phyloP scores from a whole-genome alignment of 306 rosid genomes.

The Acacia acuminata region DNA sequence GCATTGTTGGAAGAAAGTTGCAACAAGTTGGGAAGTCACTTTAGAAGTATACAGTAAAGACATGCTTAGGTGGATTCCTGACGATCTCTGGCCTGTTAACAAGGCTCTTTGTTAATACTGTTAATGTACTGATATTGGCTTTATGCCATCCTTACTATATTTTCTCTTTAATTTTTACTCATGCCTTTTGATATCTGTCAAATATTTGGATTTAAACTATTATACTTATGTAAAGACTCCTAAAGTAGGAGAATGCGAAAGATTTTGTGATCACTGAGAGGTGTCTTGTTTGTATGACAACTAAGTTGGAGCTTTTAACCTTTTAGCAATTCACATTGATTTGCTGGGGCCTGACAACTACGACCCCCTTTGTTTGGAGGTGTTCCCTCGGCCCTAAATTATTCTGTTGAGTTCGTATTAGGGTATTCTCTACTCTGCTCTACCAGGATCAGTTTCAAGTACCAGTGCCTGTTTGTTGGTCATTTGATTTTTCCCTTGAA shows the following conservation, averaged over 20 bases:
- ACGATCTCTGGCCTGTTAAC: conserved; percentile 37
- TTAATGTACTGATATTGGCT: conserved; percentile 36
- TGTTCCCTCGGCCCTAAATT: neutral
- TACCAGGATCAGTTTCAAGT: no score
- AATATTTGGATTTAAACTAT: conserved; percentile 33
- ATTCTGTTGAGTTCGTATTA: neutral
- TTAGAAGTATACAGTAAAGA: conserved; percentile 45
- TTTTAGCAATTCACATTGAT: neutral
- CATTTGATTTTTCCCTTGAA: neutral
- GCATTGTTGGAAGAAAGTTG: conserved; percentile 57
- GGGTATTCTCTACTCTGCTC: neutral
- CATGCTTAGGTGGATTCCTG: conserved; percentile 36
- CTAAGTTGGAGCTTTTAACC: neutral
- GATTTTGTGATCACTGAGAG: neutral
- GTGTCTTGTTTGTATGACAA: neutral
- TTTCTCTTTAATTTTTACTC: conserved; percentile 8
- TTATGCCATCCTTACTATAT: conserved; percentile 31
- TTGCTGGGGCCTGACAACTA: neutral
- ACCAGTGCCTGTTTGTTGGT: no score
- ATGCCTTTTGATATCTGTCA: neutral
- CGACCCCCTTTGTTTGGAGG: neutral
- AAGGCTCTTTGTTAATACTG: conserved; percentile 50
- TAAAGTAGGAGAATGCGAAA: conserved; percentile 23
- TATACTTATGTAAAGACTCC: conserved; percentile 17
- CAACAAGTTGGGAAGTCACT: conserved; percentile 46